Conservation (phyloP, 805 yeast species). For the Sugiyamaella floridensis region DNA sequence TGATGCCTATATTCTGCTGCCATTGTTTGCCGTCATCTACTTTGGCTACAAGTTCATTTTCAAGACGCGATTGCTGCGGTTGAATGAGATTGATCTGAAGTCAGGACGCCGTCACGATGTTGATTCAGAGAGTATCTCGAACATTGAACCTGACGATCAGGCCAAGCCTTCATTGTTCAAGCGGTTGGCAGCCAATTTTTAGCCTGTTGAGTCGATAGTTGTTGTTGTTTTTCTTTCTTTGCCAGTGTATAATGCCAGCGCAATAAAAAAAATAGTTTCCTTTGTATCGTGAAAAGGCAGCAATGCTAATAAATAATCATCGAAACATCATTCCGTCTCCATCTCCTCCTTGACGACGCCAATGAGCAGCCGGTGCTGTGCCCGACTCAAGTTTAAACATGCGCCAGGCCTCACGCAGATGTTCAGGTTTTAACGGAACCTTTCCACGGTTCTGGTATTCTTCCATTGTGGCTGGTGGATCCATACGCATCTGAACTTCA, state of each 20-base stretch:
- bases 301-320: conserved; percentile 24
- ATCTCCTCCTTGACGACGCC: conserved; percentile 68
- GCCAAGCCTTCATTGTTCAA: conserved; percentile 1
- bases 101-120: conserved; percentile 38
- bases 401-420: conserved; percentile 84
- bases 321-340: conserved; percentile 67
- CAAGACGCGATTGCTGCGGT: conserved; percentile 36
- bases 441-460: conserved; percentile 19
- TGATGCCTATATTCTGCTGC: conserved; percentile 59
- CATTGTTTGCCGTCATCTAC: conserved; percentile 45
- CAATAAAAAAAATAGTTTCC: too few relatives aligned
- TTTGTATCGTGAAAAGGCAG: too few relatives aligned
- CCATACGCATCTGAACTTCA: conserved; percentile 53
- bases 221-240: background rate
- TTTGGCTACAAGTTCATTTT: conserved; percentile 32
- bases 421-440: conserved; percentile 70
- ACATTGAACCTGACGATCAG: background rate
- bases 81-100: conserved; percentile 36
- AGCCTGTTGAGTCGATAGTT: background rate
- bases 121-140: conserved; percentile 5
- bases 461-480: conserved; percentile 19
- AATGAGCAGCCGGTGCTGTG: conserved; percentile 52
- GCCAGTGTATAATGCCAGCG: too few relatives aligned
- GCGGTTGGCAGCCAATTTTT: conserved; percentile 6
- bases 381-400: conserved; percentile 61